Evolutionary conservation across 768 basidiomycete species (phyloP), one percentile per base, ranked within the genome.

Genomic region (Trametes punicea): DNA sequence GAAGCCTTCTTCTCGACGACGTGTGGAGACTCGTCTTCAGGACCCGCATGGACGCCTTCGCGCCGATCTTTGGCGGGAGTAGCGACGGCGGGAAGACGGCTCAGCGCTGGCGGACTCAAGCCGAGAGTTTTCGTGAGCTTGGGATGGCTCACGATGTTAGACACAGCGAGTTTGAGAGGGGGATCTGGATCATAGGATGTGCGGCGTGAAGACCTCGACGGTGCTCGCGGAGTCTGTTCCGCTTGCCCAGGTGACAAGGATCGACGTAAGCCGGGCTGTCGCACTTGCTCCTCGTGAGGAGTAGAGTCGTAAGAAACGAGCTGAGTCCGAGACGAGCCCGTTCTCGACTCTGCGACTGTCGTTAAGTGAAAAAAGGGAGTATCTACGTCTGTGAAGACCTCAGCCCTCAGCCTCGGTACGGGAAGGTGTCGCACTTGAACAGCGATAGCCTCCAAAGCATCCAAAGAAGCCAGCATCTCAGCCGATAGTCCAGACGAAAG

Each of bases 61-160:
- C 20, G 36, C 16, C 36, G 2, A 38, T 31, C 13, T 6, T 27
- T 1, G 25, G 6, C 41, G 23, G 50, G 23, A 3, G 44, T 33
- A 2, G 6, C 33, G 20, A 36, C 38, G 13, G 57, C 33, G 6
- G 45, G 51, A 7, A 56, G 30, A 18, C 42, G 48, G 31, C 55
- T 50, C 15, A 38, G 36, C 13, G 50, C 26, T 10, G 20, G 6
- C 3, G 46, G 18, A 11, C 44, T 11, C 20, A 59, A 20, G 41
- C 58, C 58, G 29, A 59, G 52, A 13, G 58, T 55, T 21, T 48
- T 54, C 21, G 52, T 21, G 1, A 59, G 49, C 44, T 59, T 59
- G 6, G 52, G 58, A n/a, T 55, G 58, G 21, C 51, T 46, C 6
- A 39, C 53, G 20, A 46, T 23, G 29, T 59, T 55, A 15, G 40